Evolutionary conservation across 345 rosid genomes (phyloP), one percentile per base, ranked within the genome.

Genomic region (Cardamine chenopodiifolia): DNA sequence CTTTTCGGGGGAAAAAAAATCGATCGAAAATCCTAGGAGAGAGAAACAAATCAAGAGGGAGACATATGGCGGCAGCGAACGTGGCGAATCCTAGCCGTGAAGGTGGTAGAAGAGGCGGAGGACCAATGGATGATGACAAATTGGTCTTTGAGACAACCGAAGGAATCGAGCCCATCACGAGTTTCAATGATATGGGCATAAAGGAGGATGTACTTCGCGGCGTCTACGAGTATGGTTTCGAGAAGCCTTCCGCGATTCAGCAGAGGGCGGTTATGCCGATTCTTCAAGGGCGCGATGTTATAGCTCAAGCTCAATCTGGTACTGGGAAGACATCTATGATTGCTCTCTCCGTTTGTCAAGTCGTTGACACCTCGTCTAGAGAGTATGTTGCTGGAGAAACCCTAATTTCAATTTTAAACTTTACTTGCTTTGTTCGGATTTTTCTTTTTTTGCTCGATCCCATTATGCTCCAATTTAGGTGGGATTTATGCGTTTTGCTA

Each of bases 251-350:
- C 0, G 98, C 98, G 11, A 95, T 95, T 64, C 99, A 95, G 60
- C 98, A 92, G 81, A 85, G 98, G 22, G 98, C 98, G 0, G 93
- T 95, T 15, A 86, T 95, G 96, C 98, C 98, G 4, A 90, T 95
- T 47, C 83, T 95, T 40, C 86, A 84, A 70, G 98, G 99, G 3
- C 89, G 98, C 0, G 99, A 95, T 63, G 98, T 92, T 8, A 95
- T 95, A 25, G 98, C 99, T 4, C 97, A 95, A 80, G 99, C 99
- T 3, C 99, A 92, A 68, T 95, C 97, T n/a, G 99, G 99, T 79
- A 95, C 97, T 0, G 98, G 98, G 3, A 95, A 95, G 75, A 90
- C 96, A 63, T 90, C 98, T 55, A 89, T 95, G 99, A 92, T 95
- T 76, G 98, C 96, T 9, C 94, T 95, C 79, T 83, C 97, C 35